Evolutionary conservation across 2,329 filamentous ascomycete genomes (phyloP), one percentile per base, ranked within the genome.

Genomic region (Fusarium secorum): DNA sequence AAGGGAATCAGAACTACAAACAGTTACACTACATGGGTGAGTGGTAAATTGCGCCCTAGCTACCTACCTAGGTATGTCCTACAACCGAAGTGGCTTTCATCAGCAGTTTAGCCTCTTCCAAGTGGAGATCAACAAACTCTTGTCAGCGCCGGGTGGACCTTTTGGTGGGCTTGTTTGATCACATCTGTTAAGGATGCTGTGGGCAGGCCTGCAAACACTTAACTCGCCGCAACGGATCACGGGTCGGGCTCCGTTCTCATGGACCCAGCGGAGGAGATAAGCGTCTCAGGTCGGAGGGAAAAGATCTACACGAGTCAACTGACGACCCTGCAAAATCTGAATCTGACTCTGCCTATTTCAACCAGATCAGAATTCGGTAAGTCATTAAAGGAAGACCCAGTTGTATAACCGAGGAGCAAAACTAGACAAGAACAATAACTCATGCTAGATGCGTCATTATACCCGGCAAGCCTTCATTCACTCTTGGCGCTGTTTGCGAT

Each of bases 101-200:
- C 22, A 33, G 52, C 28, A 55, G 36, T 35, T 58, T 60, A 54
- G 54, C 41, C 45, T 56, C n/a, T 33, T 60, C 39, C 56, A 44
- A 70, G 73, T 75, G 73, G 68, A 73, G 62, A 70, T 56, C 20
- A 45, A 52, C 26, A 26, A 39, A 51, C 54, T 72, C 57, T 60
- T 65, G 66, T 67, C 61, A 36, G 44, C 32, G 20, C 49, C 41
- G 51, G 35, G 57, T 70, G 71, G 62, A 62, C 51, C 52, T 52
- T 30, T 42, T 18, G 46, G 60, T 60, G 68, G 64, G 52, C 11
- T 44, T 28, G 17, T 20, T 51, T 36, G 30, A 48, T 32, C 49
- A 42, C 48, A 33, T 33, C 28, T 66, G 64, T 62, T 62, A 54
- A 38, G 26, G 54, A 58, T 39, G 49, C 65, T 51, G 52, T 36